Conservation (phyloP, 75 land plant genomes). For the Gnetum montanum region DNA sequence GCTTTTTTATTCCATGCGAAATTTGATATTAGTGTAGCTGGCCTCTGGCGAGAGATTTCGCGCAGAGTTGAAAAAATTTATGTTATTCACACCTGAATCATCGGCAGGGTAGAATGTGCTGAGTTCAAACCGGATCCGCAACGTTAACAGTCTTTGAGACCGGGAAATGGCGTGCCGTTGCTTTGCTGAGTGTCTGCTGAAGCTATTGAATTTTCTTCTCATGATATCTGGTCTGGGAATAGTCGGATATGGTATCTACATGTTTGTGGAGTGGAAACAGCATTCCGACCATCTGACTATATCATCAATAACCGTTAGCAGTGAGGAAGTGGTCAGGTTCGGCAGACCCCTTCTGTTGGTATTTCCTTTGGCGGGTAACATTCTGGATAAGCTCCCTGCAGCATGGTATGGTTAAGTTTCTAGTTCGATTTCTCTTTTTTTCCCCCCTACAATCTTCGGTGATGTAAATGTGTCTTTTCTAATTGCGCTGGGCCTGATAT, state of each 20-base stretch:
- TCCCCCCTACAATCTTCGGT: too few species aligned
- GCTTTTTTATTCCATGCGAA: too few species aligned
- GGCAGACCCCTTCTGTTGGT: constrained; percentile 51
- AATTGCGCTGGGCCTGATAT: too few species aligned
- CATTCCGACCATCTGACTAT: constrained; percentile 7
- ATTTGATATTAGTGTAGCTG: too few species aligned
- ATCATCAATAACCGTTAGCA: neutral
- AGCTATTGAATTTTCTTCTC: constrained; percentile 75
- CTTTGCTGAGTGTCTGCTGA: constrained; percentile 74
- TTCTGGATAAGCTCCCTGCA: constrained; percentile 34
- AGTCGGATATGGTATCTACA: constrained; percentile 74
- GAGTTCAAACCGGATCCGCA: too few species aligned
- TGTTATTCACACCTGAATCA: too few species aligned
- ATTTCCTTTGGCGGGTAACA: constrained; percentile 20
- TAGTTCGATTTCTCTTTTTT: too few species aligned
- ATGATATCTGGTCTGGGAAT: constrained; percentile 70
- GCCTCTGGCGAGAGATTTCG: too few species aligned
- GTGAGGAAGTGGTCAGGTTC: constrained; percentile 9
- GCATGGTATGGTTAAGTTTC: constrained; percentile 67
- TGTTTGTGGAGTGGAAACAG: constrained; percentile 39
- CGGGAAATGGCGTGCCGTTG: constrained; percentile 86
- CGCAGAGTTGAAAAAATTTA: too few species aligned
- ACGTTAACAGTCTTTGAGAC: constrained; percentile 23
- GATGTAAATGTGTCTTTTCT: too few species aligned
- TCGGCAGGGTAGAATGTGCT: too few species aligned